Evolutionary conservation across 176 grass and related monocot genomes (phyloP).

Genomic region (Musa schizocarpa): DNA sequence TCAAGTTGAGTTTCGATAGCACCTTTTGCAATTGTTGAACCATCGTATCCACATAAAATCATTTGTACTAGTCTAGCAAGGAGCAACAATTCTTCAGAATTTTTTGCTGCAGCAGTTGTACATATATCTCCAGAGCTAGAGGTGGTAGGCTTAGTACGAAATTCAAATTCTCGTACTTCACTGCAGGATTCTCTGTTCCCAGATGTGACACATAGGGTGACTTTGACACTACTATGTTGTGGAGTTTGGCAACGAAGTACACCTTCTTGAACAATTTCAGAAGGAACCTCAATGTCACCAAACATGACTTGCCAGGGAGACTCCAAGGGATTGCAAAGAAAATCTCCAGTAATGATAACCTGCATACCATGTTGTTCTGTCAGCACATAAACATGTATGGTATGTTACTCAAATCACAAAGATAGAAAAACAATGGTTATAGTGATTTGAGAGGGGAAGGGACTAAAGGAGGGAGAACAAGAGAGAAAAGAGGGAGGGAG

Average conservation of each 20-base stretch:
- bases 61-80: conserved; percentile 64
- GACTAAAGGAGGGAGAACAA: too few relatives aligned
- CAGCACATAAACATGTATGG: conserved; percentile 22
- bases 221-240: conserved; percentile 50
- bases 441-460: neutral
- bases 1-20: conserved; percentile 15
- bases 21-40: conserved; percentile 24
- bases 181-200: conserved; percentile 80
- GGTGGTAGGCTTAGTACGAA: conserved; percentile 38
- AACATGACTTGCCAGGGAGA: conserved; percentile 66
- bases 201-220: conserved; percentile 56
- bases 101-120: conserved; percentile 25
- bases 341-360: conserved; percentile 89
- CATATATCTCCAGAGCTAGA: conserved; percentile 30
- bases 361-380: conserved; percentile 24
- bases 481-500: too few relatives aligned
- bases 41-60: conserved; percentile 41
- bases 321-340: conserved; percentile 54
- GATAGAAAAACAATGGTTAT: neutral
- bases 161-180: conserved; percentile 79
- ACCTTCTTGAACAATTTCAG: conserved; percentile 82
- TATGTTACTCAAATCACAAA: neutral
- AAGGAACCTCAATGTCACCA: conserved; percentile 58
- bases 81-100: conserved; percentile 57
- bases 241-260: conserved; percentile 79